A percentile compares a stretch with the other conserved stretches of the same genome.
Evolutionary conservation across 805 yeast genomes (phyloP).

Genomic region (Teunomyces stri): DNA sequence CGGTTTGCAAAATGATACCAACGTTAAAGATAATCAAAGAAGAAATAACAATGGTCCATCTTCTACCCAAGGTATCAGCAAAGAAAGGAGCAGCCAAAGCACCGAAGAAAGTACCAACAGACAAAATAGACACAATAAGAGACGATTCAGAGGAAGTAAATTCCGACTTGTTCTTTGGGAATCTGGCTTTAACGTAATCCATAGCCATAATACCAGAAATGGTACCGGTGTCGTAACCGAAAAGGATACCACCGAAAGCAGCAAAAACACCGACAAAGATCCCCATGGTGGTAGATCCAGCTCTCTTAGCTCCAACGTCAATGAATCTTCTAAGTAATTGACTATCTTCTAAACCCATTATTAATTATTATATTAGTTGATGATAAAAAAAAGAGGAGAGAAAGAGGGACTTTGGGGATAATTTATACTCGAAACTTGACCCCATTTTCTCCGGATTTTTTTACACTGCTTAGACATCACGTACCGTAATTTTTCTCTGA

Average conservation of each 20-base stretch:
- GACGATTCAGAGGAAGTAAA: constrained; percentile 22
- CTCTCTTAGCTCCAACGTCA: constrained; percentile 46
- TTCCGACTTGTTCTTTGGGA: constrained; percentile 15
- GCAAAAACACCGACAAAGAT: constrained; percentile 40
- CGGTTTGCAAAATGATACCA: constrained; percentile 39
- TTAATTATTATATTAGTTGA: constrained; percentile 2
- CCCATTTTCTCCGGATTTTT: constrained; percentile 1
- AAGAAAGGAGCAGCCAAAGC: constrained; percentile 35
- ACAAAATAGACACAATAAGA: constrained; percentile 30
- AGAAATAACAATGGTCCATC: constrained; percentile 34
- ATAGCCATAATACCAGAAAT: constrained; percentile 42
- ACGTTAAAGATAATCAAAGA: constrained; percentile 34
- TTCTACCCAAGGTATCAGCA: constrained; percentile 39
- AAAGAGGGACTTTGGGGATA: background rate
- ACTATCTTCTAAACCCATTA: constrained; percentile 41
- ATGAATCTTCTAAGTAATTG: constrained; percentile 30
- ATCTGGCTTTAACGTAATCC: constrained; percentile 31
- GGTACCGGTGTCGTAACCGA: constrained; percentile 44
- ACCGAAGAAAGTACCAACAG: constrained; percentile 44
- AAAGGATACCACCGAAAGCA: constrained; percentile 42
- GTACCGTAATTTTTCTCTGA: background rate
- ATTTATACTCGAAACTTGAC: constrained; percentile 5
- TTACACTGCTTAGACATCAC: background rate
- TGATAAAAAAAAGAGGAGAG: constrained; percentile 1
- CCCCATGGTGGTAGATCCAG: constrained; percentile 43